Evolutionary conservation across 2,329 filamentous ascomycete species (phyloP), one percentile per base, ranked within the genome.

Genomic region (Aspergillus pseudoviridinutans): DNA sequence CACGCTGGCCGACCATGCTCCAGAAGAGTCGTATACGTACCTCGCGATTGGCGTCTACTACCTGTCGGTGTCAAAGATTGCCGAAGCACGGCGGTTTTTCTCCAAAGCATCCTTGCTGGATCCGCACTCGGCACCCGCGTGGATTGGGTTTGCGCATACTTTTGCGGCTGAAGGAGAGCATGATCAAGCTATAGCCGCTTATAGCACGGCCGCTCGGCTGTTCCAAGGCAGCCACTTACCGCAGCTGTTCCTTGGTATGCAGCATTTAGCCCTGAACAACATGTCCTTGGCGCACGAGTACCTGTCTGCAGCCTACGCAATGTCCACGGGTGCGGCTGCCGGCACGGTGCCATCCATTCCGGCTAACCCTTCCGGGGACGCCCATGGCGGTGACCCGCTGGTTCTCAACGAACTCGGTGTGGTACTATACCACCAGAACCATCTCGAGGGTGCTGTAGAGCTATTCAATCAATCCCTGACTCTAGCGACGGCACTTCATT

Each of bases 131-230:
- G 93, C 93, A 0, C 91, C 94, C 1, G 94, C 94, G 3, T 99
- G 94, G 94, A 97, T 99, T 63, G 94, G 95, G 1, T 99, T 99
- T 70, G 94, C 94, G 1, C 95, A 99, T 73, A 99, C 94, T 0
- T 99, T 99, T 72, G 94, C 94, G 1, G 92, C 92, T 10, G 94
- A 99, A 73, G 94, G 94, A 53, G 94, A 99, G 74, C 92, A 97
- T 73, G 94, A 99, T 72, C 94, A 99, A 76, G 94, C 94, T 50
- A 97, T 99, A 61, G 95, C 92, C 8, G 94, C 95, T 0, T 99
- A 99, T 77, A 96, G 91, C 29, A 99, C 94, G 0, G 94, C 94
- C 0, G 93, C 93, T 1, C 84, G 94, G 42, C 79, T 99, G 0
- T 99, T 99, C 75, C 96, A 97, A 80, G 94, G 94, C 42, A 97